phyloP scores from a whole-genome alignment of 495 filamentous ascomycete species.

The Haplographium delicatum region DNA sequence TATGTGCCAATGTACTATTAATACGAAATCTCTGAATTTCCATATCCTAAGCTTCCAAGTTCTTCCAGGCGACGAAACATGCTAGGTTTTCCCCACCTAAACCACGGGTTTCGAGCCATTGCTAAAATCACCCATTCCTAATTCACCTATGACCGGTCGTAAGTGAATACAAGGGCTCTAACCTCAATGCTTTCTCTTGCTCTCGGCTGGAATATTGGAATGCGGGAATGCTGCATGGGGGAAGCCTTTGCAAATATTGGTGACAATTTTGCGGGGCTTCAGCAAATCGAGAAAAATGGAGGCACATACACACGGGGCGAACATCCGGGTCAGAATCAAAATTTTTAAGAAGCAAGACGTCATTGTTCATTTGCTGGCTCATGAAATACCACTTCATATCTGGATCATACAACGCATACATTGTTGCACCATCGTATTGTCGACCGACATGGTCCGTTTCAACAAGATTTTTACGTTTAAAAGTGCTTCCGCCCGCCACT shows the following conservation, averaged over 20 bases:
- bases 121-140: too few species aligned
- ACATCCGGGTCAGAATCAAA: constrained; percentile 24
- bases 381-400: constrained; percentile 30
- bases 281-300: neutral
- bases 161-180: constrained; percentile 4
- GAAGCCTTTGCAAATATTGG: neutral
- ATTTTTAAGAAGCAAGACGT: constrained; percentile 31
- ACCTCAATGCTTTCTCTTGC: constrained; percentile 11
- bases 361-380: constrained; percentile 25
- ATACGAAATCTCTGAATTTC: too few species aligned
- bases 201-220: neutral
- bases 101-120: too few species aligned
- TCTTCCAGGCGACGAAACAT: too few species aligned
- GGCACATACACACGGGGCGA: constrained; percentile 5
- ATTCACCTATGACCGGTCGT: too few species aligned
- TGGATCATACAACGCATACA: constrained; percentile 24
- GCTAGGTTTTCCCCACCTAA: too few species aligned
- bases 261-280: neutral
- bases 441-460: constrained; percentile 25
- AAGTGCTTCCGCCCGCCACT: constrained; percentile 29
- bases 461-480: constrained; percentile 24
- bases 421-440: constrained; percentile 22
- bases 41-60: too few species aligned
- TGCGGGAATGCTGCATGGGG: constrained; percentile 6
- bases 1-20: too few species aligned